Evolutionary conservation across 2,329 filamentous ascomycete genomes (phyloP).

Genomic region (Botrytis elliptica): DNA sequence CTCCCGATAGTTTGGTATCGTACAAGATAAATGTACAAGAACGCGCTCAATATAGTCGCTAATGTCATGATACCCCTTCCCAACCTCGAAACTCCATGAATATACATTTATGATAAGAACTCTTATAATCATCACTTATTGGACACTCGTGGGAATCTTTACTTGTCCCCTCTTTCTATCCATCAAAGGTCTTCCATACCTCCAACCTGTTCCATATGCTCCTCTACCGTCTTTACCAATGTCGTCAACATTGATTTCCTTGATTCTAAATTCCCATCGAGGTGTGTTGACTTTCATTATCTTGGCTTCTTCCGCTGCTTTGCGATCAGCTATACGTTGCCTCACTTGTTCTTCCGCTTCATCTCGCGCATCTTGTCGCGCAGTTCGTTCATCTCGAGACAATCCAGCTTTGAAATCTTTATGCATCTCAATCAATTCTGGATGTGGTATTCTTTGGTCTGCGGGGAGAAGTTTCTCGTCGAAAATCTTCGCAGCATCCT

Average conservation of each 20-base stretch:
- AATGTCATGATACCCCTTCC: conserved; percentile 15
- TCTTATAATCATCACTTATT: conserved; percentile 25
- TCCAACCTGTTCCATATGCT: conserved; percentile 54
- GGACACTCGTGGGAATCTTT: conserved; percentile 65
- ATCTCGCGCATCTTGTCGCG: conserved; percentile 36
- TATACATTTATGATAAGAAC: conserved; percentile 14
- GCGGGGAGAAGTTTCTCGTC: conserved; percentile 58
- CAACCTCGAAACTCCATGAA: conserved; percentile 19
- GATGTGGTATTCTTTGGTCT: conserved; percentile 61
- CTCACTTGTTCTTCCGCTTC: conserved; percentile 47
- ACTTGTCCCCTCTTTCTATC: conserved; percentile 63
- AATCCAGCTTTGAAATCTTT: conserved; percentile 46
- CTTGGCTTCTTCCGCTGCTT: conserved; percentile 42
- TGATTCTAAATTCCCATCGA: conserved; percentile 63
- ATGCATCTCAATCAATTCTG: conserved; percentile 59
- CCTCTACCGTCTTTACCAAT: conserved; percentile 55
- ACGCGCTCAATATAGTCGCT: conserved; percentile 11
- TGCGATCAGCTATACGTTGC: conserved; percentile 40
- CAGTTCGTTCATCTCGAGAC: conserved; percentile 31
- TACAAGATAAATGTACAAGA: conserved; percentile 15
- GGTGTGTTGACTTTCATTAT: conserved; percentile 48
- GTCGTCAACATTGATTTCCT: conserved; percentile 56
- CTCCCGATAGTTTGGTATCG: neutral
- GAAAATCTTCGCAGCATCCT: conserved; percentile 65
- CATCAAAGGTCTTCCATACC: conserved; percentile 62